Base-by-base conservation (phyloP, 1,284 basidiomycete genomes). In the Agroathelia rolfsii region DNA sequence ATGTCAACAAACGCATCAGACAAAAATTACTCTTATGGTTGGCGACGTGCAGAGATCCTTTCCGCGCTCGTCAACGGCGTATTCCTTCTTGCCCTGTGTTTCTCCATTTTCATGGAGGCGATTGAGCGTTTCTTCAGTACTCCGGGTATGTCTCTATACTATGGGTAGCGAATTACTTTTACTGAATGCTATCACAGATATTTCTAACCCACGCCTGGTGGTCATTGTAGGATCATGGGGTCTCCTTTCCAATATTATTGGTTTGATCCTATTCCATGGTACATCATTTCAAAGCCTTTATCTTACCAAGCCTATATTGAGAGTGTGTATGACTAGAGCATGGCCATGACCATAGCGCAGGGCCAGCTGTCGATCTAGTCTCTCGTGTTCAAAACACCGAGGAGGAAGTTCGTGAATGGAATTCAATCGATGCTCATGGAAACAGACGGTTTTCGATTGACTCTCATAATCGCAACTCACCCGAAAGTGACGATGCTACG, bases 1-100 rank as follows among this genome's bases (percentile, higher is more conserved):
- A n/a, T n/a, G n/a, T n/a, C n/a, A n/a, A n/a, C n/a, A n/a, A n/a
- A n/a, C n/a, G n/a, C n/a, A n/a, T n/a, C n/a, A n/a, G n/a, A n/a
- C n/a, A n/a, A 28, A 17, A 25, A 29, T 33, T 93, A 90, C 55
- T 86, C 87, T 2, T 95, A 94, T 51, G 90, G 90, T 13, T 97
- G 93, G 92, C 94, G 98, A 59, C 73, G 95, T 37, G 95, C 95
- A n/a, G 95, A 99, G 53, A 95, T 98, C 40, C 72, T 99, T 6
- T 90, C 90, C 18, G 89, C 90, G 1, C 69, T 98, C 28, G 65
- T 97, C 50, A 99, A 99, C 50, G 94, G 95, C 31, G 93, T 97
- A 35, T 97, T 97, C 63, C 73, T 98, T 3, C 64, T 90, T 30
- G 94, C 95, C 0, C 74, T 98, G 1, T 99, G 94, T 62, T 92